Base-by-base conservation (phyloP, 108 stramenopile genomes). In the Skeletonema marinoi region DNA sequence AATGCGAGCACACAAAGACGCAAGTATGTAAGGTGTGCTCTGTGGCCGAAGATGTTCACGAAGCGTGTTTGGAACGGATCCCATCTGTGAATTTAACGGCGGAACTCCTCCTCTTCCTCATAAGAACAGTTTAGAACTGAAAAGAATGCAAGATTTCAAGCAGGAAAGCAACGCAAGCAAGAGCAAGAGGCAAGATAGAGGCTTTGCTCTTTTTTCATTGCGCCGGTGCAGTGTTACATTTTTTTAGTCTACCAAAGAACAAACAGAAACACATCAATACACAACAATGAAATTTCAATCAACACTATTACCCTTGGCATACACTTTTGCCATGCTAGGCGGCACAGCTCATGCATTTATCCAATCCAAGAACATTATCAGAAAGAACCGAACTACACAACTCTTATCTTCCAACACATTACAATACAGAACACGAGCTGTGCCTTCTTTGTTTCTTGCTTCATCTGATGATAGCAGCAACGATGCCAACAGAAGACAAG, bases 341-440 rank as follows among this genome's bases (percentile, higher is more conserved):
- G 51, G 54, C 54, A 54, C 54, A 56, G 21, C 54, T 56, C 54
- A 56, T 29, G 54, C 25, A 56, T 56, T 56, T 25, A 56, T 56
- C 50, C 50, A 51, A 51, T 51, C 50, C 50, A 51, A 51, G 0
- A 51, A 19, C 50, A 51, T 51, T 19, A 19, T 51, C 50, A 3
- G 17, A 19, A 51, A 6, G 19, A 1, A 3, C 17, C 54, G 9
- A 25, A 2, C 54, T 56, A 56, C 54, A 56, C 54, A 21, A 51
- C n/a, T 13, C 13, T 13, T 42, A 42, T 42, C 13, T 42, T 36
- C 35, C 35, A 16, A 16, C 11, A 6, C n/a, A 51, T 51, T 19
- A 21, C 50, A 12, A 13, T 51, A 51, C 50, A 51, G 50, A 51
- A 51, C n/a, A 51, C 4, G 19, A 25, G 21, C 25, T 19, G 50